These are phyloP conservation scores for Debaryomyces fabryi DNA, from an alignment of 1,139 yeast species.

Conservation along the genomic window DNA sequence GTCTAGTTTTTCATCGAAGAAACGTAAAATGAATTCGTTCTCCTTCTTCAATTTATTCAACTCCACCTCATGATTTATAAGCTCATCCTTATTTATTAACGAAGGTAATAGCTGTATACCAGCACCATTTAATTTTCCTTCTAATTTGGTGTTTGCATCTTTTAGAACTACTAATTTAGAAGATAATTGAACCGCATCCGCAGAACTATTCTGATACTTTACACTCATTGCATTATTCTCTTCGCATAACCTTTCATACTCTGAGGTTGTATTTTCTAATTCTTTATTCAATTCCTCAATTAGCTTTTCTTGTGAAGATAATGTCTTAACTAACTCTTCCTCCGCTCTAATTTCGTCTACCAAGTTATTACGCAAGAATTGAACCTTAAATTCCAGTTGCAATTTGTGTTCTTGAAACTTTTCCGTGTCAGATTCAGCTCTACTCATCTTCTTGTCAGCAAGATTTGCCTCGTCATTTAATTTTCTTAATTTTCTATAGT, in stretches of 20 bases:
- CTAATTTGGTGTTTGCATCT: constrained; percentile 30
- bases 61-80: constrained; percentile 30
- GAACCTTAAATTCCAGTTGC: constrained; percentile 22
- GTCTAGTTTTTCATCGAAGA: constrained; percentile 39
- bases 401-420: constrained; percentile 22
- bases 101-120: constrained; percentile 47
- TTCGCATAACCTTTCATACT: constrained; percentile 27
- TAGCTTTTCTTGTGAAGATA: constrained; percentile 29
- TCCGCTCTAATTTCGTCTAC: constrained; percentile 3
- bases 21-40: constrained; percentile 38
- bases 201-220: constrained; percentile 56
- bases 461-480: constrained; percentile 52
- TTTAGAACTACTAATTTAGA: constrained; percentile 31
- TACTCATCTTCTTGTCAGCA: constrained; percentile 49
- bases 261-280: constrained; percentile 27
- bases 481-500: constrained; percentile 49
- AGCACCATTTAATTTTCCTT: constrained; percentile 43
- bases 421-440: constrained; percentile 37
- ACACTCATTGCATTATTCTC: constrained; percentile 47
- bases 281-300: constrained; percentile 35
- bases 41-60: constrained; percentile 31
- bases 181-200: constrained; percentile 58
- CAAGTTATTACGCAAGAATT: constrained; percentile 17
- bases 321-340: constrained; percentile 12
- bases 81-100: constrained; percentile 38